Conservation (phyloP, 176 grass and related monocot genomes). For the Zea luxurians region DNA sequence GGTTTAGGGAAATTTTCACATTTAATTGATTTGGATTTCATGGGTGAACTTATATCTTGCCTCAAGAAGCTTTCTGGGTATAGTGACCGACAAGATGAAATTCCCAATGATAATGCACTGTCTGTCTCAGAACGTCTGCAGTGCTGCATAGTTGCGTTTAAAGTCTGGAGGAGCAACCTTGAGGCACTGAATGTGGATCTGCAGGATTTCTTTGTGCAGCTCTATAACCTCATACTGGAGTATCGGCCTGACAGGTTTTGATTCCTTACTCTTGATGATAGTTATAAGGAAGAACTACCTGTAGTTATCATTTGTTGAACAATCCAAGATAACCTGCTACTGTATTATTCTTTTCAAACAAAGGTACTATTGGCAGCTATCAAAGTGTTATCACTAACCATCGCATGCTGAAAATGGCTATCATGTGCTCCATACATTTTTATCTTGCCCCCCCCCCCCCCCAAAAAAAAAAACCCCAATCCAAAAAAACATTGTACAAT, state of each 20-base stretch:
- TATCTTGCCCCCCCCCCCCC: not conserved
- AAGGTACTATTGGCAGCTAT: not conserved
- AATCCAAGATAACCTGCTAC: not conserved
- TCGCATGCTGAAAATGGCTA: not conserved
- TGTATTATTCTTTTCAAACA: constrained; percentile 11
- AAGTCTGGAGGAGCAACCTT: constrained; percentile 90
- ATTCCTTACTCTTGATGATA: not conserved
- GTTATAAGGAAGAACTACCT: not conserved
- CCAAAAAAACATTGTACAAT: not conserved
- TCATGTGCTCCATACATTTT: not conserved
- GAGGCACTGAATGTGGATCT: constrained; percentile 87
- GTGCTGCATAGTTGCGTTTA: constrained; percentile 91
- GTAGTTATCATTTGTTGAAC: not conserved
- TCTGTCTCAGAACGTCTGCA: constrained; percentile 83
- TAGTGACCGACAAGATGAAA: constrained; percentile 41
- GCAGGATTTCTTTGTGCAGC: constrained; percentile 88
- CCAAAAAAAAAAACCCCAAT: no score
- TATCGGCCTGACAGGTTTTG: constrained; percentile 87
- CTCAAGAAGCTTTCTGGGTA: constrained; percentile 88
- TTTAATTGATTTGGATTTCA: constrained; percentile 94
- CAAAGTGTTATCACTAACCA: not conserved
- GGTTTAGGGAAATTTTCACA: constrained; percentile 92
- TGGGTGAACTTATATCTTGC: constrained; percentile 81
- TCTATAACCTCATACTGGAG: constrained; percentile 89
- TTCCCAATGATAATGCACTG: constrained; percentile 39